Conservation (phyloP, 345 rosid genomes). For the thale cress (Arabidopsis thaliana) region TAIR10.1 NC_003074.8:11976001-11976500, state of each 20-base stretch:
- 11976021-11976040: constrained; percentile 87
- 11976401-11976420: constrained; percentile 69
- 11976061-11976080: constrained; percentile 91
- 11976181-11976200: constrained; percentile 48
- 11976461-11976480: not conserved
- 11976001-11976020: constrained; percentile 92
- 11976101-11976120: constrained; percentile 86
- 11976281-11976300: constrained; percentile 66
- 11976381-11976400: constrained; percentile 45
- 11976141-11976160: constrained; percentile 71
- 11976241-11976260: constrained; percentile 62
- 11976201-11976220: constrained; percentile 64
- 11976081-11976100: constrained; percentile 91
- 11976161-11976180: constrained; percentile 48
- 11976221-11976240: constrained; percentile 60
- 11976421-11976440: constrained; percentile 75
- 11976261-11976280: constrained; percentile 61
- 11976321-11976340: constrained; percentile 63
- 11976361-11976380: constrained; percentile 53
- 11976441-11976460: not conserved
- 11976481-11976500: constrained; percentile 54
- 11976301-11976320: constrained; percentile 50
- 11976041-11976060: constrained; percentile 88
- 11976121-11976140: constrained; percentile 86
- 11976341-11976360: constrained; percentile 54